A percentile compares a stretch with the other conserved stretches of the same genome.
Evolutionary conservation across 768 basidiomycete species (phyloP).

Genomic region (Psilocybe tampanensis): DNA sequence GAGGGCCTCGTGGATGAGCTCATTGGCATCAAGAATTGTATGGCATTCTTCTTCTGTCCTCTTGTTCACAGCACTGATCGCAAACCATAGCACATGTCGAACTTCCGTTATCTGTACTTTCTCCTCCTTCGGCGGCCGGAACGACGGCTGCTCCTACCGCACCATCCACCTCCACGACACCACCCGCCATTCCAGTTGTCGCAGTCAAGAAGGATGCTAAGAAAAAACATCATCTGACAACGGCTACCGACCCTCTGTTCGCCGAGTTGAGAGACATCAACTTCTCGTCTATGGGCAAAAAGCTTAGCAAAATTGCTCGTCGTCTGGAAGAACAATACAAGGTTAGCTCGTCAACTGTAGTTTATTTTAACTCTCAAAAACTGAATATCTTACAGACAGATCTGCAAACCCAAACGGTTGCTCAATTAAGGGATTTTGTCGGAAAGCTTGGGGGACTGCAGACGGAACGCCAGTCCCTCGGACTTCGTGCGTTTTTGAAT

Average conservation of each 20-base stretch:
- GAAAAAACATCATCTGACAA: constrained; percentile 87
- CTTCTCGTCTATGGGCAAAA: constrained; percentile 86
- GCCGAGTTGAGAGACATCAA: constrained; percentile 87
- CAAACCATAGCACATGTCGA: constrained; percentile 70
- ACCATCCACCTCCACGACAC: constrained; percentile 39
- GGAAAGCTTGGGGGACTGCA: constrained; percentile 93
- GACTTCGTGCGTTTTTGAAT: constrained; percentile 73
- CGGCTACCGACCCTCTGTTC: constrained; percentile 77
- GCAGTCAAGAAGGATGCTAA: constrained; percentile 76
- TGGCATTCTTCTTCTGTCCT: constrained; percentile 27
- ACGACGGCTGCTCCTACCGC: constrained; percentile 41
- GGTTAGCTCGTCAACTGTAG: constrained; percentile 51
- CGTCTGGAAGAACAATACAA: constrained; percentile 93
- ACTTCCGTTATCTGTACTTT: constrained; percentile 70
- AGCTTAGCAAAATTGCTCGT: constrained; percentile 78
- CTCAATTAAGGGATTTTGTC: constrained; percentile 93
- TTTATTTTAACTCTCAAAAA: constrained; percentile 8
- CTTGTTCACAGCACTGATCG: background rate
- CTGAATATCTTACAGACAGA: constrained; percentile 54
- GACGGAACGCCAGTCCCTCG: constrained; percentile 85
- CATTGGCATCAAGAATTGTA: constrained; percentile 88
- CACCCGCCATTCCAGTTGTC: constrained; percentile 42
- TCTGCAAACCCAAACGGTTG: constrained; percentile 86
- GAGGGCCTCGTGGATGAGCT: constrained; percentile 95
- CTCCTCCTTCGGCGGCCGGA: constrained; percentile 51